Percentiles rank a stretch among this genome's conserved stretches.
Conservation (phyloP, 2,329 filamentous ascomycete species). For the Claviceps digitariae region DNA sequence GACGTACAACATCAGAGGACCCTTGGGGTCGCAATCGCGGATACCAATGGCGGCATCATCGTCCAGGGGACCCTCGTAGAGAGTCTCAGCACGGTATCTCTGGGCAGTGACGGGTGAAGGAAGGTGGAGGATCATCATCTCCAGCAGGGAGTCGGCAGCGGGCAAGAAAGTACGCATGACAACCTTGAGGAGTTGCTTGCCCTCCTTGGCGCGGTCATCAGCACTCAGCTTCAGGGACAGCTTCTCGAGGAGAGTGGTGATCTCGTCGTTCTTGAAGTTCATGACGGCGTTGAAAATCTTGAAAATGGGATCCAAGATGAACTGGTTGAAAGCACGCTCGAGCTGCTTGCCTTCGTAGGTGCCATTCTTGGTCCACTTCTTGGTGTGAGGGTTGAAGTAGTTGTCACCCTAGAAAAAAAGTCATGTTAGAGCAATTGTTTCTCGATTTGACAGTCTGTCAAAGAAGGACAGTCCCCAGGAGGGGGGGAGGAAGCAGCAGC, state of each 20-base stretch:
- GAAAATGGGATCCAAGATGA: conserved; percentile 99
- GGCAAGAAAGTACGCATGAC: conserved; percentile 99
- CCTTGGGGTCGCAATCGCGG: conserved; percentile 96
- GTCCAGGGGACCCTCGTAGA: conserved; percentile 94
- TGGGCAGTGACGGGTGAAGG: conserved; percentile 93
- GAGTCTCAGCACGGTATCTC: conserved; percentile 94
- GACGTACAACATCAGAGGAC: conserved; percentile 98
- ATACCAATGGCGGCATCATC: conserved; percentile 91
- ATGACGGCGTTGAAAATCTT: conserved; percentile 93
- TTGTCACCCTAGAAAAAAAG: conserved; percentile 57
- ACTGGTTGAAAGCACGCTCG: conserved; percentile 99
- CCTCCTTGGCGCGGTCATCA: conserved; percentile 87
- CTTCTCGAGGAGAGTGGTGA: conserved; percentile 72
- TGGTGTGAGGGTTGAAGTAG: conserved; percentile 99
- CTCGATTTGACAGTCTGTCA: neutral
- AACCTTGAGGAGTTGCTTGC: conserved; percentile 95
- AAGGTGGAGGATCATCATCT: conserved; percentile 99
- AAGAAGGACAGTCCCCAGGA: neutral
- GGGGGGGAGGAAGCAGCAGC: no score
- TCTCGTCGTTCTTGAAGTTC: conserved; percentile 98
- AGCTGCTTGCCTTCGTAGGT: conserved; percentile 75
- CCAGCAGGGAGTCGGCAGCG: conserved; percentile 90
- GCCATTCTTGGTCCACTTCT: conserved; percentile 95
- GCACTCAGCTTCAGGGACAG: conserved; percentile 79
- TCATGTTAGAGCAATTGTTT: conserved; percentile 8